A percentile compares a stretch with the other conserved stretches of the same genome.
Conservation (phyloP, 2,329 filamentous ascomycete genomes). For the Penicillium thymicola region DNA sequence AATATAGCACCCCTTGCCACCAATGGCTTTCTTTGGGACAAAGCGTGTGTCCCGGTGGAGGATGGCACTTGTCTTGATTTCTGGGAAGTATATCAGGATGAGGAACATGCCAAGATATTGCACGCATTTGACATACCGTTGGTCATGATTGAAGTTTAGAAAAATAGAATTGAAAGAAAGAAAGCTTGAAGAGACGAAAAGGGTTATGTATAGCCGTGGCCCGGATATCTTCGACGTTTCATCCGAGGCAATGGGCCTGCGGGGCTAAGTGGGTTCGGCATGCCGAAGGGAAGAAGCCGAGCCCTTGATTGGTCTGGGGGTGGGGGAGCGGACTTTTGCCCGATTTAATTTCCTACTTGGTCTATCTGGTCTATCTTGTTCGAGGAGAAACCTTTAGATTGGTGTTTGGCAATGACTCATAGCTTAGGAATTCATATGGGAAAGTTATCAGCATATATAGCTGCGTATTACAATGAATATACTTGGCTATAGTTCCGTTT, state of each 20-base stretch:
- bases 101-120: not conserved
- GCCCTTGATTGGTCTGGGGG: slow-evolving; percentile 22
- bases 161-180: not conserved
- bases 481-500: not conserved
- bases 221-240: not conserved
- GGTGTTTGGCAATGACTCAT: not conserved
- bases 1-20: slow-evolving; percentile 52
- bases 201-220: not conserved
- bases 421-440: not conserved
- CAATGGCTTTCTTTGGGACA: slow-evolving; percentile 47
- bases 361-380: not conserved
- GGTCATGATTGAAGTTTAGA: not conserved
- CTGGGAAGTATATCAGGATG: not conserved
- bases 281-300: slow-evolving; percentile 31
- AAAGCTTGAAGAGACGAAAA: not conserved
- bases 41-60: slow-evolving; percentile 52
- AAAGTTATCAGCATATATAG: not conserved
- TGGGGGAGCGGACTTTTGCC: not conserved
- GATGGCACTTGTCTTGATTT: slow-evolving; percentile 33
- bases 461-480: not conserved
- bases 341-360: not conserved
- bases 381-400: not conserved
- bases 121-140: not conserved
- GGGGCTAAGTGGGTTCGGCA: slow-evolving; percentile 27
- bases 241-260: slow-evolving; percentile 18